phyloP scores from a whole-genome alignment of 176 grass and related monocot species.

The Avena atlantica region DNA sequence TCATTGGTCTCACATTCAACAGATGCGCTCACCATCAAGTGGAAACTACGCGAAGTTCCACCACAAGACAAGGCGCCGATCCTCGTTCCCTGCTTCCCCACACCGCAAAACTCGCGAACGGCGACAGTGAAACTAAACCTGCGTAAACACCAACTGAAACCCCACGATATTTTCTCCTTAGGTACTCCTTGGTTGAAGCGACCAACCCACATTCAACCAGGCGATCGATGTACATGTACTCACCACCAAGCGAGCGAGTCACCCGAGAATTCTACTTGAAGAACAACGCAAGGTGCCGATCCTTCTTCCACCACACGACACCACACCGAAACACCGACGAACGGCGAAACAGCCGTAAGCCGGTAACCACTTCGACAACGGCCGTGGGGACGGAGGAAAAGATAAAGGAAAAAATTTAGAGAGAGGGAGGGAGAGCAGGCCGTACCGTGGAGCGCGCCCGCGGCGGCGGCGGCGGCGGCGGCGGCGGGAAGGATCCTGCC shows the following conservation, averaged over 20 bases:
- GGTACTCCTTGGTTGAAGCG: not conserved
- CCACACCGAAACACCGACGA: no score
- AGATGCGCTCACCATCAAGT: not conserved
- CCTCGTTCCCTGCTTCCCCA: not conserved
- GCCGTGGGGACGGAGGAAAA: not conserved
- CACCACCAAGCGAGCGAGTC: not conserved
- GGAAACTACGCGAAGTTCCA: not conserved
- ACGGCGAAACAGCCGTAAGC: not conserved
- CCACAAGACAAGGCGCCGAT: not conserved
- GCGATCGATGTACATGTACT: not conserved
- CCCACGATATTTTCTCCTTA: not conserved
- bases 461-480: no score
- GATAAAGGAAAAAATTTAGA: not conserved
- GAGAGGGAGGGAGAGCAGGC: not conserved
- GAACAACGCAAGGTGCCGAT: not conserved
- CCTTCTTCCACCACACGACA: not conserved
- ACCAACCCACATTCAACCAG: not conserved
- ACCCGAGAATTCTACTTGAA: not conserved
- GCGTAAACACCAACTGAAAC: slow-evolving; percentile 10
- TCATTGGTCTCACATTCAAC: not conserved
- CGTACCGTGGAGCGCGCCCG: slow-evolving; percentile 17
- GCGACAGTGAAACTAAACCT: not conserved
- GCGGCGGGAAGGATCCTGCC: not conserved
- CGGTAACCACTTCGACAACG: not conserved
- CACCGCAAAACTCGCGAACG: not conserved